Base-by-base conservation (phyloP, 345 rosid species). In the Pelargonium nanum region DNA sequence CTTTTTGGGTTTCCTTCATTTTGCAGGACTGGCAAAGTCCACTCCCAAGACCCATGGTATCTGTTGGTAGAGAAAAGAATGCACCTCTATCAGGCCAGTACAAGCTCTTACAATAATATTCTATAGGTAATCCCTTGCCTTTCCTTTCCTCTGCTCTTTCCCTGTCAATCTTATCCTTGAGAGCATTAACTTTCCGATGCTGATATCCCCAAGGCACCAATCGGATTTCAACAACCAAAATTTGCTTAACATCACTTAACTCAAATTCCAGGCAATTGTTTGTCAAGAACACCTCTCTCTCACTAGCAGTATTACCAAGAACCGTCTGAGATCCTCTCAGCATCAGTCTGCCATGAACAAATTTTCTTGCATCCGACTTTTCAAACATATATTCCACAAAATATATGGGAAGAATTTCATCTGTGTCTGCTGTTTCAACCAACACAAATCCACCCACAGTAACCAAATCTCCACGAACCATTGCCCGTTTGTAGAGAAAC, bases 331-430 rank as follows among this genome's bases (percentile, higher is more conserved):
- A 70, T 62, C 87, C 89, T 65, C 75, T 75, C 68, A 57, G 62
- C 71, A 87, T 66, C 68, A 75, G 40, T 69, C 76, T 74, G 17
- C 85, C 95, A 59, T 87, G 95, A 60, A 77, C 65, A 80, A 85
- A 72, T 75, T 87, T 85, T 61, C 68, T 68, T 51, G 65, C 74
- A 53, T 73, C 75, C 26, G 59, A 56, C 0, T 62, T 72, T 70
- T 85, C 89, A 50, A 63, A 83, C 89, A 87, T 76, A 67, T 80
- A 85, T 60, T 83, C 89, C 62, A 87, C 84, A 64, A 73, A 81
- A 70, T 77, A 85, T 57, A 87, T 74, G 55, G 69, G 60, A 19
- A 83, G 71, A 59, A 71, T 48, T 53, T 81, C 72, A 60, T 80
- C 75, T 19, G 74, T 28, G n/a, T 69, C 80, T 58, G 67, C 71